Evolutionary conservation across 331 rosid species (phyloP).

Genomic region (Malus hybrid): DNA sequence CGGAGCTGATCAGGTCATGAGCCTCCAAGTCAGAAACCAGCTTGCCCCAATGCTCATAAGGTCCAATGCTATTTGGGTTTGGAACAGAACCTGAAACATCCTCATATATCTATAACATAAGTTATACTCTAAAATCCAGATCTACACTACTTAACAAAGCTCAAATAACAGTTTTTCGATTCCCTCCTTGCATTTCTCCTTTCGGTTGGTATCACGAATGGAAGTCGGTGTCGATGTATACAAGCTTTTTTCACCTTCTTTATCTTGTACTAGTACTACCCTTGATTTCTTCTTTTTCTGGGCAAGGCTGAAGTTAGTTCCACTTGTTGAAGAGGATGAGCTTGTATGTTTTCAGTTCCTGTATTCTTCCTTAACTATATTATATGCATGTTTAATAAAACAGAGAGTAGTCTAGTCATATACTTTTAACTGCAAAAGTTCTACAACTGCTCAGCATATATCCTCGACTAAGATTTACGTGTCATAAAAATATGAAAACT

Average conservation of each 20-base stretch:
- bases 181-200: neutral
- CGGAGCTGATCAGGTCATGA: slow-evolving; percentile 55
- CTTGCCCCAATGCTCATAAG: slow-evolving; percentile 46
- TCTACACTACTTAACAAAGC: neutral
- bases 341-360: neutral
- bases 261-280: neutral
- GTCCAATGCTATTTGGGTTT: slow-evolving; percentile 58
- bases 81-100: neutral
- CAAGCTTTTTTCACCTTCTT: neutral
- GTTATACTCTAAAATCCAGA: neutral
- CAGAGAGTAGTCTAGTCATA: neutral
- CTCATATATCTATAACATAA: neutral
- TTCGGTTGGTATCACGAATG: neutral
- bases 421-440: neutral
- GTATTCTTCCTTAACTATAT: neutral
- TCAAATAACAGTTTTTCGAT: neutral
- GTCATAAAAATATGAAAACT: neutral
- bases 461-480: neutral
- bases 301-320: neutral
- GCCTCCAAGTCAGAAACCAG: slow-evolving; percentile 57
- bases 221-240: neutral
- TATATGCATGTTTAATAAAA: neutral
- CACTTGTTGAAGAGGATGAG: neutral
- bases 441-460: neutral
- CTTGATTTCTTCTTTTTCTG: neutral